phyloP scores from a whole-genome alignment of 805 yeast genomes.

The Pichia exigua region DNA sequence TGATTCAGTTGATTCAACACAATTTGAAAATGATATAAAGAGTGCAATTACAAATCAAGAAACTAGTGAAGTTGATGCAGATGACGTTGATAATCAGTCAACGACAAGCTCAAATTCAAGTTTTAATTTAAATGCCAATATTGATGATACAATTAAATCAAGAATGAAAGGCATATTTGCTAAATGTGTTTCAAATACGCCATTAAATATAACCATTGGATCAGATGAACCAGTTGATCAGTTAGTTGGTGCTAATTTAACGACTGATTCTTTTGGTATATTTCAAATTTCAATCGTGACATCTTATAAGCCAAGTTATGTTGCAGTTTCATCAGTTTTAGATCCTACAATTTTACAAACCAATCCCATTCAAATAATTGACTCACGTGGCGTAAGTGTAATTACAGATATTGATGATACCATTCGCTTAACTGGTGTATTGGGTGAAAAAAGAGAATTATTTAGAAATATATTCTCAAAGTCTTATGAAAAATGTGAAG shows the following conservation, averaged over 20 bases:
- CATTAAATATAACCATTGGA: conserved; percentile 47
- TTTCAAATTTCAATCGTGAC: conserved; percentile 48
- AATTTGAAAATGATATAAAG: conserved; percentile 32
- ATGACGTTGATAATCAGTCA: conserved; percentile 18
- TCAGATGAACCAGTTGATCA: conserved; percentile 32
- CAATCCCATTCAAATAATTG: conserved; percentile 37
- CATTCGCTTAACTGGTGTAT: conserved; percentile 80
- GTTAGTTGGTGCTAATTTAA: conserved; percentile 27
- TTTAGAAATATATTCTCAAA: conserved; percentile 70
- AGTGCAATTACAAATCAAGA: conserved; percentile 27
- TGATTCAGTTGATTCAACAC: conserved; percentile 23
- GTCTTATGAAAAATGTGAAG: conserved; percentile 56
- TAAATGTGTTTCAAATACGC: conserved; percentile 51
- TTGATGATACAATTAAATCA: conserved; percentile 39
- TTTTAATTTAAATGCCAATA: background rate
- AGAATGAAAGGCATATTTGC: conserved; percentile 68
- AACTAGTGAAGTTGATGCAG: background rate
- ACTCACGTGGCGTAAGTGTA: conserved; percentile 49
- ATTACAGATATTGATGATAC: conserved; percentile 96
- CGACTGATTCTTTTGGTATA: conserved; percentile 63
- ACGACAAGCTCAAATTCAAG: conserved; percentile 10
- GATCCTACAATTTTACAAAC: conserved; percentile 42
- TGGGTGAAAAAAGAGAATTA: conserved; percentile 78
- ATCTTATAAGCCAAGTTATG: conserved; percentile 51
- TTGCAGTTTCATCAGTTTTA: conserved; percentile 41